Evolutionary conservation across 1,284 basidiomycete genomes (phyloP), one percentile per base, ranked within the genome.

Genomic region (Lentinula novae-zelandiae): DNA sequence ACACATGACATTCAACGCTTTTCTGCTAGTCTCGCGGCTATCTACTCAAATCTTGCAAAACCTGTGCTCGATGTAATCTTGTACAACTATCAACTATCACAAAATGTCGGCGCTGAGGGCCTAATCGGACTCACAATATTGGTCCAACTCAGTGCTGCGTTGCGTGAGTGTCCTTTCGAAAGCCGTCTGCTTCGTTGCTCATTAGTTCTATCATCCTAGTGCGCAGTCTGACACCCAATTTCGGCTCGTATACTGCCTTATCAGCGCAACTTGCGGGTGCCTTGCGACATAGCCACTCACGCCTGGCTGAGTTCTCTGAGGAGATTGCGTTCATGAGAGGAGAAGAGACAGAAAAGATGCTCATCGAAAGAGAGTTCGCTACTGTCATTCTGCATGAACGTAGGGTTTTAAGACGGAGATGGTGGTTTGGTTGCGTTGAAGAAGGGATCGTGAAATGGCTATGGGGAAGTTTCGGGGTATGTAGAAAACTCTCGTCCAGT

Each of bases 381-480:
- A 86, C 86, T 4, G 80, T 97, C 34, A 84, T 98, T 66, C 90
- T 89, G 72, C 96, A 99, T 69, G 91, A 96, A 73, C 92, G 93
- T 69, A 83, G 84, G 60, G 90, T 97, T 2, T 81, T 96, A 68
- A 77, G 83, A 50, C 87, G 91, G 63, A 82, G 91, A 34, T 92
- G 96, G 80, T 93, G 90, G 86, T 95, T 97, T 73, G 89, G 91
- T 1, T 93, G 95, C 75, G 84, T 89, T 7, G 95, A 98, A 72
- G 96, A 99, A 73, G 95, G 95, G 1, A 90, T 99, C 61, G 91
- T 98, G 70, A 98, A 98, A 75, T 96, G 96, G 96, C 72, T 96
- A 13, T 98, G 96, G 96, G 96, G 96, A 66, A 91, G 89, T 70
- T 90, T 97, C 70, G 96, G 96, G 27, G 87, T 92, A 71, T 67